These are phyloP conservation scores for Termitomyces sp. DNA, from an alignment of 768 basidiomycete species.

Conservation along the genomic window DNA sequence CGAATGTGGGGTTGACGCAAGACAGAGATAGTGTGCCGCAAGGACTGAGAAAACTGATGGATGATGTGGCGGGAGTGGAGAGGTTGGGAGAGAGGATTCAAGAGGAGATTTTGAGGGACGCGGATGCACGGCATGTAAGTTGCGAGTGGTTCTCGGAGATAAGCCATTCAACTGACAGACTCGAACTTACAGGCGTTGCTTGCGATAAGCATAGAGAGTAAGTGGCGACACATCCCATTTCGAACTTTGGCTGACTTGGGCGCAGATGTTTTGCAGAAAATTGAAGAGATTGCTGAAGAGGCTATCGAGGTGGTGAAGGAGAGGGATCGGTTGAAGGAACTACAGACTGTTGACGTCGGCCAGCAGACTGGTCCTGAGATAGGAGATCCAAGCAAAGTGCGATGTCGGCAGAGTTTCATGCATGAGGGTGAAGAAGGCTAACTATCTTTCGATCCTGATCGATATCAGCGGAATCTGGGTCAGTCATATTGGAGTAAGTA, in stretches of 20 bases:
- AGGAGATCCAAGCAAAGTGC: not conserved
- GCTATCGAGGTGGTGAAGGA: constrained; percentile 11
- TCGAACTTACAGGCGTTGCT: constrained; percentile 23
- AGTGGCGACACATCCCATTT: not conserved
- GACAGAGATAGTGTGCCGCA: constrained; percentile 22
- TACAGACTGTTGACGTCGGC: not conserved
- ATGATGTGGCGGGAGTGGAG: constrained; percentile 31
- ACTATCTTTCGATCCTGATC: not conserved
- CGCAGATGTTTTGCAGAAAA: constrained; percentile 14
- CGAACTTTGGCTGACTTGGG: not conserved
- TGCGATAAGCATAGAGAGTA: constrained; percentile 26
- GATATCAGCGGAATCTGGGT: no score
- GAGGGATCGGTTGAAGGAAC: constrained; percentile 11
- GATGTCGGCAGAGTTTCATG: not conserved
- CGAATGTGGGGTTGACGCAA: constrained; percentile 10
- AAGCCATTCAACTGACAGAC: not conserved
- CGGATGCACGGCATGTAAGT: constrained; percentile 29
- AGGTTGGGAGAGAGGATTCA: constrained; percentile 26
- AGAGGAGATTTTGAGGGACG: constrained; percentile 29
- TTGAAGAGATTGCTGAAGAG: constrained; percentile 15
- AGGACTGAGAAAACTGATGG: constrained; percentile 26
- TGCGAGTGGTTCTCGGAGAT: not conserved
- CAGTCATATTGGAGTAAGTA: no score
- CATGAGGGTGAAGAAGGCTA: not conserved
- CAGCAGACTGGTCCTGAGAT: not conserved